Evolutionary conservation across 176 grass and related monocot genomes (phyloP), one percentile per base, ranked within the genome.

Genomic region (Zizania latifolia): DNA sequence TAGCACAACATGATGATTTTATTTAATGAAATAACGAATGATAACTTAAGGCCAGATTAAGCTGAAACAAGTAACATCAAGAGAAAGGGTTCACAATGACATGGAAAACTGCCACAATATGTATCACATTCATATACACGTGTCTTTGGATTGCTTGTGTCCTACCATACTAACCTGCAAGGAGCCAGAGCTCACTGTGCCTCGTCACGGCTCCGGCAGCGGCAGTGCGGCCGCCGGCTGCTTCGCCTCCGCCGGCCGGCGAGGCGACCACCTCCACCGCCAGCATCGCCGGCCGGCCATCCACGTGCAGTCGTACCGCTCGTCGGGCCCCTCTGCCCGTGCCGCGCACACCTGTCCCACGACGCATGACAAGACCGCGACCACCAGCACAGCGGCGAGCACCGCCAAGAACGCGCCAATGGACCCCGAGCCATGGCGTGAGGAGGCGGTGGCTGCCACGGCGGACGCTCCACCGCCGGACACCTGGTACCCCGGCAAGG

Each of bases 311-410:
- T 93, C 84, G 35, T 97, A 93, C 37, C 45, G 68, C 24, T 90
- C 84, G 40, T 97, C 94, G 0, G 88, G 88, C 13, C 83, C 84
- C 44, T 83, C 77, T 6, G 70, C 81, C 29, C 83, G 74, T 69
- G 50, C 50, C 6, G 78, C 67, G 66, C 90, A 97, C 13, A 82
- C 76, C 29, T 76, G 71, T 29, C 91, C 91, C 5, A 88, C 75
- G 70, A 90, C 31, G 72, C 95, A 99, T 5, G 95, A 90, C 40
- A 99, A 43, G 44, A 77, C 62, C 21, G 89, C 86, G 75, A 99
- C 68, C 23, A 92, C 53, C 41, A 92, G 6, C 32, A 99, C 88
- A 28, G 57, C 82, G 39, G 82, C 81, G 32, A 99, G 84, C 32
- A 94, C 95, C 8, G 48, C 82, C 0, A 94, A 75, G 83, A 99